A percentile compares a stretch with the other conserved stretches of the same genome.
Evolutionary conservation across 345 rosid species (phyloP).

Genomic region (Rhizophora apiculata): DNA sequence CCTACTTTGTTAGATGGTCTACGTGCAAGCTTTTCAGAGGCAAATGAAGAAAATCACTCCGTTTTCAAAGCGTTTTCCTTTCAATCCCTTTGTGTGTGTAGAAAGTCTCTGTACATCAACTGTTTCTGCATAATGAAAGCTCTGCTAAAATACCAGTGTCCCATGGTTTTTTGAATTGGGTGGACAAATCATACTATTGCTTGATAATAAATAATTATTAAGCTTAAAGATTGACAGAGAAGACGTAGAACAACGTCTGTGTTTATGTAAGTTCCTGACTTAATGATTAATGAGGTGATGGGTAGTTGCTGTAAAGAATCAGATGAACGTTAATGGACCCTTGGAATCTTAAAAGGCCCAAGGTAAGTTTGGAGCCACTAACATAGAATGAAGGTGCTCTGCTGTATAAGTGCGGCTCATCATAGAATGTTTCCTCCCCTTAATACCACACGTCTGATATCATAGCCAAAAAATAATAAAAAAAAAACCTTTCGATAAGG

Average conservation of each 20-base stretch:
- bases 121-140: not conserved
- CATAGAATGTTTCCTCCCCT: conserved; percentile 5
- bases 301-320: too few species aligned
- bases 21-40: not conserved
- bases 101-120: not conserved
- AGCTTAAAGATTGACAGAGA: too few species aligned
- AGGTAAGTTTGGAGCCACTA: not conserved
- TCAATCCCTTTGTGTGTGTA: not conserved
- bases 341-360: too few species aligned
- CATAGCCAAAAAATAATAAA: conserved; percentile 1
- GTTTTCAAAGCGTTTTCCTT: not conserved
- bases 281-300: too few species aligned
- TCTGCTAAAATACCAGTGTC: too few species aligned
- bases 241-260: too few species aligned
- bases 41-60: not conserved
- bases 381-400: not conserved
- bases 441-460: not conserved
- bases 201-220: too few species aligned
- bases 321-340: too few species aligned
- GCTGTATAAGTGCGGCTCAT: not conserved
- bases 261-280: too few species aligned
- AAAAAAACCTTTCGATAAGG: not conserved
- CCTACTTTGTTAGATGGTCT: not conserved
- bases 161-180: too few species aligned
- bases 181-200: too few species aligned